Evolutionary conservation across 225 moss, liverwort and hornwort species (phyloP).

Genomic region (Polytrichum commune): DNA sequence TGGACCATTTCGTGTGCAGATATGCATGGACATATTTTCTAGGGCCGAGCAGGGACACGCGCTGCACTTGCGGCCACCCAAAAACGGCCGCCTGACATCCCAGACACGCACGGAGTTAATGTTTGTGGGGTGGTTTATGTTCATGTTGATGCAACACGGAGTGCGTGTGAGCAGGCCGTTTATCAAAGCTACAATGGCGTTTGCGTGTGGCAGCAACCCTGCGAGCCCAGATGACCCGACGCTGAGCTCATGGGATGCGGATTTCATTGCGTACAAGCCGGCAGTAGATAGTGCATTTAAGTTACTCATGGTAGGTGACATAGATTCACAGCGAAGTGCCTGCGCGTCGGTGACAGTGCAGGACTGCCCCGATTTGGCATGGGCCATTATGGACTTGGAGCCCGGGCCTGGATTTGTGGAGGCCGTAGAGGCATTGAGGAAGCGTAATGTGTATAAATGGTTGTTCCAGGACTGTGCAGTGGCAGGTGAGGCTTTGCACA

Average conservation of each 20-base stretch:
- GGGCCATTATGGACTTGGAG: neutral
- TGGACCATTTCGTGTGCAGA: neutral
- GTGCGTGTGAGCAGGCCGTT: slow-evolving; percentile 1
- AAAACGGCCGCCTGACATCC: too few species aligned
- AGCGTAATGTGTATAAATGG: neutral
- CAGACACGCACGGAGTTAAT: too few species aligned
- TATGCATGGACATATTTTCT: neutral
- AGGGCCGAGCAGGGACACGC: neutral
- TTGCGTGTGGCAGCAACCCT: neutral
- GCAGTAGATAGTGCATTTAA: neutral
- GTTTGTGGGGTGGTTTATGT: neutral
- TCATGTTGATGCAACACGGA: neutral
- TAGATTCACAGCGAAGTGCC: neutral
- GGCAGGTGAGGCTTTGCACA: neutral
- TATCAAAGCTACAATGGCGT: neutral
- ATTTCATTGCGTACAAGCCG: neutral
- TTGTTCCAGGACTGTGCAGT: neutral
- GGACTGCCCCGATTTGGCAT: neutral
- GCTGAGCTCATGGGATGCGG: neutral
- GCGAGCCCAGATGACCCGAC: neutral
- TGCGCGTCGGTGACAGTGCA: neutral
- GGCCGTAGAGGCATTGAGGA: neutral
- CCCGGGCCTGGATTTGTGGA: neutral
- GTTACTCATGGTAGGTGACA: neutral
- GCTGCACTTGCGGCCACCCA: neutral